Evolutionary conservation across 176 grass and related monocot species (phyloP).

Genomic region (Oryza officinalis): DNA sequence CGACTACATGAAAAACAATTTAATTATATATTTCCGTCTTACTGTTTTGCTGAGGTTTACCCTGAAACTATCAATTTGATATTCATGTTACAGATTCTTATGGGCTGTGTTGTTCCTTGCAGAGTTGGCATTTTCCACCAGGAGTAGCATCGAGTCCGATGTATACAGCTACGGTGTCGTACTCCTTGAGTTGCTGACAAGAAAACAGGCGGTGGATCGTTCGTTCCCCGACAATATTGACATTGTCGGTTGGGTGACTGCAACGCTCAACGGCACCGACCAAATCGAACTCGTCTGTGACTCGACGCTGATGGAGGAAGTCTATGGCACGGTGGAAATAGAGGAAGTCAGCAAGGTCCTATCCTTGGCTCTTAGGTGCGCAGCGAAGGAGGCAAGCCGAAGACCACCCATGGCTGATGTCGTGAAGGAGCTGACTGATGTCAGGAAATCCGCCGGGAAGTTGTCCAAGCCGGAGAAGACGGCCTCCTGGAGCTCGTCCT

Average conservation of each 20-base stretch:
- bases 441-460: background rate
- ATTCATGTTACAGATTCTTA: background rate
- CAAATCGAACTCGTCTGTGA: slow-evolving; percentile 53
- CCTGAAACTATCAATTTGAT: background rate
- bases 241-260: slow-evolving; percentile 56
- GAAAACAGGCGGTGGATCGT: slow-evolving; percentile 47
- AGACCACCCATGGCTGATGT: slow-evolving; percentile 57
- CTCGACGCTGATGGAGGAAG: slow-evolving; percentile 45
- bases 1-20: background rate
- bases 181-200: slow-evolving; percentile 69
- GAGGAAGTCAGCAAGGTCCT: slow-evolving; percentile 54
- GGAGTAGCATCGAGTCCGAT: slow-evolving; percentile 48
- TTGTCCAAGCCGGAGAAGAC: background rate
- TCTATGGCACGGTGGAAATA: slow-evolving; percentile 47
- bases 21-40: background rate
- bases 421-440: slow-evolving; percentile 53
- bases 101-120: background rate
- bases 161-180: slow-evolving; percentile 82
- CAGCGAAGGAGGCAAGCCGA: slow-evolving; percentile 27
- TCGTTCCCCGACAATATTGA: slow-evolving; percentile 41
- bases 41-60: background rate
- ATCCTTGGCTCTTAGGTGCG: slow-evolving; percentile 53
- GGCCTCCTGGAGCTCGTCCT: background rate
- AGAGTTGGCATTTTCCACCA: slow-evolving; percentile 73
- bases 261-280: slow-evolving; percentile 27